Percentiles rank a stretch among this genome's conserved stretches.
Conservation (phyloP, 2,329 filamentous ascomycete genomes). For the Celoporthe dispersa region DNA sequence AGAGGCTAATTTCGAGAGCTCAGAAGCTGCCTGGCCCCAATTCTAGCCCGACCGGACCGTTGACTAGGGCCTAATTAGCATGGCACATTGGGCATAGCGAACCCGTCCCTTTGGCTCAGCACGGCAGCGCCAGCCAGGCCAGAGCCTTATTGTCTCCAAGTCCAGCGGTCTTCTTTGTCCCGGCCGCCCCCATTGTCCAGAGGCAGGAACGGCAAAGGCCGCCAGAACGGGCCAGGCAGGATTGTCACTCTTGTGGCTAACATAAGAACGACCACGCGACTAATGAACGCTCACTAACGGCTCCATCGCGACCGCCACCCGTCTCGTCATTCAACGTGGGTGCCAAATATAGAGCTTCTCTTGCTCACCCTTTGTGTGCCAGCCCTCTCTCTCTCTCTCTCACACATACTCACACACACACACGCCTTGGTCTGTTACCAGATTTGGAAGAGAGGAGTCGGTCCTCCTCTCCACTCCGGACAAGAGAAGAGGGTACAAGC, state of each 20-base stretch:
- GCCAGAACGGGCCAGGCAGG: slow-evolving; percentile 9
- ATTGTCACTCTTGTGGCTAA: slow-evolving; percentile 1
- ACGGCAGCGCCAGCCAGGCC: background rate
- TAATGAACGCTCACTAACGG: background rate
- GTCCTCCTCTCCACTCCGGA: slow-evolving; percentile 1
- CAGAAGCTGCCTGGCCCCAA: background rate
- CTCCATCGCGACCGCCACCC: background rate
- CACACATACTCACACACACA: no score
- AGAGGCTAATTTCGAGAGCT: slow-evolving; percentile 2
- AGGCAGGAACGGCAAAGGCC: slow-evolving; percentile 11
- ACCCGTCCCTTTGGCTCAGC: background rate
- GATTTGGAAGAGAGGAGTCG: background rate
- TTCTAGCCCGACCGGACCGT: background rate
- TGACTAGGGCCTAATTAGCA: slow-evolving; percentile 3
- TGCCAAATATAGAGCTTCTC: slow-evolving; percentile 16
- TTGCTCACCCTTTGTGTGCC: background rate
- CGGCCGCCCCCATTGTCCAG: slow-evolving; percentile 11
- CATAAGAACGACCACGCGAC: background rate
- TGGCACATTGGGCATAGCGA: background rate
- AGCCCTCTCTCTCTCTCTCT: background rate
- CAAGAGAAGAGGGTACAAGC: background rate
- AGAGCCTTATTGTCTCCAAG: background rate
- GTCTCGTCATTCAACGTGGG: background rate
- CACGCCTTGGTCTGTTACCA: background rate
- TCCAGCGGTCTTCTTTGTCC: background rate